A percentile compares a stretch with the other conserved stretches of the same genome.
These are phyloP conservation scores for Alternaria metachromatica DNA, from an alignment of 2,329 filamentous ascomycete species.

Conservation along the genomic window DNA sequence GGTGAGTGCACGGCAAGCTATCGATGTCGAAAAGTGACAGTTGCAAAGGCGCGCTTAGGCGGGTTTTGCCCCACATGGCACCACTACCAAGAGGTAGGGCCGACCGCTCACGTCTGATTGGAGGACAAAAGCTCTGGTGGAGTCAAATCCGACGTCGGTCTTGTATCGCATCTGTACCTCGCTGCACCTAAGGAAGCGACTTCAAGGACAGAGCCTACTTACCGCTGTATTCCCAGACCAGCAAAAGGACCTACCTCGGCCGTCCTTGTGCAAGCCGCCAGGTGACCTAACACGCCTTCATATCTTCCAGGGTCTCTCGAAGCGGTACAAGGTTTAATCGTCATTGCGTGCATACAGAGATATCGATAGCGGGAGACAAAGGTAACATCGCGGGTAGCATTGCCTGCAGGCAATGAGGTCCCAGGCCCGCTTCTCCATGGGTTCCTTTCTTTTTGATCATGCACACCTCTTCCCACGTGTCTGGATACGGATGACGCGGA, in stretches of 20 bases:
- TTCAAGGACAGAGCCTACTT: neutral
- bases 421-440: neutral
- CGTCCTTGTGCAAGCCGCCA: neutral
- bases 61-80: neutral
- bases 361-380: neutral
- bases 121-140: neutral
- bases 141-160: constrained; percentile 12
- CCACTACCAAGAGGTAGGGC: neutral
- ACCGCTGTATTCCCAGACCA: neutral
- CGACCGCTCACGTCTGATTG: constrained; percentile 1
- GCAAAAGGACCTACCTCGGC: neutral
- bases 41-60: constrained; percentile 7
- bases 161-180: constrained; percentile 8
- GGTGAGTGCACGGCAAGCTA: neutral
- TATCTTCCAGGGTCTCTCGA: neutral
- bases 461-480: neutral
- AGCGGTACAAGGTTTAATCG: neutral
- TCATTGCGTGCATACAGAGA: neutral
- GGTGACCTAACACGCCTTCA: neutral
- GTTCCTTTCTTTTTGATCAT: neutral
- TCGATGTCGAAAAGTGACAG: neutral
- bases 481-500: neutral
- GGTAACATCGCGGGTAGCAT: neutral
- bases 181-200: constrained; percentile 3
- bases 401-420: neutral